Base-by-base conservation (phyloP, 2,329 filamentous ascomycete genomes). In the Talaromyces sp. region DNA sequence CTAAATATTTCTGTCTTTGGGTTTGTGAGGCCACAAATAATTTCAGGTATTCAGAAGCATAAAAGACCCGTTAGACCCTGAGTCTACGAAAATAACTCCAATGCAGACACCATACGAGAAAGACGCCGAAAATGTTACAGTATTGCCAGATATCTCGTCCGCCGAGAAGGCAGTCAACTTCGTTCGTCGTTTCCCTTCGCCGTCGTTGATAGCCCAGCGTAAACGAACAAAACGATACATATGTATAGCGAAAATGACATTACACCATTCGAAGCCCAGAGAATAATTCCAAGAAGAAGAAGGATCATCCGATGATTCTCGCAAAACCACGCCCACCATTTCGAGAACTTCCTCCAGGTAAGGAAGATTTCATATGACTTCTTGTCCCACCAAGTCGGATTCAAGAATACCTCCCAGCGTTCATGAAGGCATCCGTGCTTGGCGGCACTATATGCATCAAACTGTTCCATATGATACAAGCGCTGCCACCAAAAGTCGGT, bases 351-450 rank as follows among this genome's bases (percentile, higher is more conserved):
- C 3, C 12, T 12, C 35, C 5, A 25, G 9, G n/a, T 12, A 12
- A n/a, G 16, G 4, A 21, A 2, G 11, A 35, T 8, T 11, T 8
- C 11, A n/a, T 61, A 61, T 4, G 6, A 25, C 9, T 2, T 23
- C 18, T 11, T 44, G 12, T 61, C 59, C 37, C n/a, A 61, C 37
- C 37, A 35, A 25, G 5, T 55, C 18, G 48, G 48, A 8, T 46
- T 21, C 12, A 61, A 33, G 16, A 61, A 16, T 21, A 1, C 33
- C 1, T 2, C 44, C 59, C 59, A 61, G 3, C 59, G 59, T 5
- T 55, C 23, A 37, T 61, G 59, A 16, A 61, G 33, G 5, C 18
- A 44, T n/a, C 39, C 25, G 23, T 61, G 59, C 14, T 55, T 37
- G n/a, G 12, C 14, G 4, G n/a, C n/a, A n/a, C 55, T n/a, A 21